Base-by-base conservation (phyloP, 768 basidiomycete genomes). In the Naganishia onofrii region DNA sequence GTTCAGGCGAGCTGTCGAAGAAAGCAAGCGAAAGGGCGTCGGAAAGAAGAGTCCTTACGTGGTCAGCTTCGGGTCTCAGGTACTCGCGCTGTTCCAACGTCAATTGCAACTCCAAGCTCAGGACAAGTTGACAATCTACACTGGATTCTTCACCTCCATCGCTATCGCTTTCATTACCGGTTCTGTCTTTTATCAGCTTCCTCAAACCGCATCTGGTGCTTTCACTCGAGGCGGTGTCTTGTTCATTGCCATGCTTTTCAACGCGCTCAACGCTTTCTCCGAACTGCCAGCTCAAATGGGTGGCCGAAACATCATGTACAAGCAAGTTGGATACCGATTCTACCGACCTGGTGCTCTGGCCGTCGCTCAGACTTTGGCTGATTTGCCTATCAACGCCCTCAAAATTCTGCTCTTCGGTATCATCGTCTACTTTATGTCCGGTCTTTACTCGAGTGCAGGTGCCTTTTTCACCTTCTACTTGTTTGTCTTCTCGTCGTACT, bases 161-260 rank as follows among this genome's bases (percentile, higher is more conserved):
- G 69, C 69, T 36, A 70, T 70, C 52, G 69, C 87, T n/a, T 75
- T 90, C 55, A 84, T 90, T 51, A 83, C 90, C 73, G 92, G 92
- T 42, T 87, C 85, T 9, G 86, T 88, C 9, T 95, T 87, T 83
- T 87, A 88, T 75, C 86, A 89, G 57, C 85, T 89, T 58, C 90
- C 91, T 1, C 75, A 84, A 17, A 88, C 89, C 0, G 86, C 92
- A 7, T 84, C 85, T 51, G 93, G 93, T 36, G 90, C 89, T 0
- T 96, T 96, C 82, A 92, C 92, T 29, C 87, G 92, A 72, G 91
- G 91, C 55, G 85, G 90, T 81, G 87, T 92, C 34, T 85, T 94
- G 65, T 93, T 93, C 78, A 78, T 84, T 67, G 81, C 80, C 71
- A 78, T 82, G 60, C 68, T 80, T n/a, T 80, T 80, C 73, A 79